Evolutionary conservation across 2,329 filamentous ascomycete species (phyloP).

Genomic region (Apiospora hydei): DNA sequence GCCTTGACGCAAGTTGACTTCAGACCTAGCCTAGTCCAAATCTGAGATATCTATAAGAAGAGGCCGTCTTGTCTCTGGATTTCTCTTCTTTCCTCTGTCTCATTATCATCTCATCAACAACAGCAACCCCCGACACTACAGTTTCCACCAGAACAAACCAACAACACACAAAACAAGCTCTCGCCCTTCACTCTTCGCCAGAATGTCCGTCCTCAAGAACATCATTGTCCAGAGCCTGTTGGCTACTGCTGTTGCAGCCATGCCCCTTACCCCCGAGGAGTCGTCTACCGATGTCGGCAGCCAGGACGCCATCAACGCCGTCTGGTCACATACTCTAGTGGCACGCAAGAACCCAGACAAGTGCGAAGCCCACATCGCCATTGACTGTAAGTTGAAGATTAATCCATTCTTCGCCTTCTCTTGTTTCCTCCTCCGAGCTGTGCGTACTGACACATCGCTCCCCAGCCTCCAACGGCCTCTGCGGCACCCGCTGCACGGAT

Average conservation of each 20-base stretch:
- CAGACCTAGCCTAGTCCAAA: not conserved
- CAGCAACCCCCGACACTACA: no score
- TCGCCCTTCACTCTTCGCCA: not conserved
- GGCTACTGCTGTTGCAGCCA: not conserved
- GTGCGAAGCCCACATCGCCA: constrained; percentile 1
- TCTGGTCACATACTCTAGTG: not conserved
- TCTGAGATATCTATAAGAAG: not conserved
- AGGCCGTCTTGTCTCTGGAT: no score
- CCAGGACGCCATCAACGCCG: not conserved
- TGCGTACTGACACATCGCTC: not conserved
- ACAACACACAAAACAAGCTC: not conserved
- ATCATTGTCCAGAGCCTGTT: not conserved
- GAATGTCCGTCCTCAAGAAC: constrained; percentile 10
- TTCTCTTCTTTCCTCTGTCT: not conserved
- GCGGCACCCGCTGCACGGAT: not conserved
- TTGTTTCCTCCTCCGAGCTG: no score
- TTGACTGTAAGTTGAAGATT: not conserved
- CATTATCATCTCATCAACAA: not conserved
- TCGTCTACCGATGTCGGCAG: not conserved
- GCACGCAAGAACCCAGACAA: not conserved
- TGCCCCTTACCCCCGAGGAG: not conserved
- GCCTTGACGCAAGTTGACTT: not conserved
- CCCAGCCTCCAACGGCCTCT: not conserved
- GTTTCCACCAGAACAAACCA: not conserved
- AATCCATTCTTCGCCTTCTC: not conserved